Base-by-base conservation (phyloP, 2,329 filamentous ascomycete genomes). In the Colletotrichum incanum region DNA sequence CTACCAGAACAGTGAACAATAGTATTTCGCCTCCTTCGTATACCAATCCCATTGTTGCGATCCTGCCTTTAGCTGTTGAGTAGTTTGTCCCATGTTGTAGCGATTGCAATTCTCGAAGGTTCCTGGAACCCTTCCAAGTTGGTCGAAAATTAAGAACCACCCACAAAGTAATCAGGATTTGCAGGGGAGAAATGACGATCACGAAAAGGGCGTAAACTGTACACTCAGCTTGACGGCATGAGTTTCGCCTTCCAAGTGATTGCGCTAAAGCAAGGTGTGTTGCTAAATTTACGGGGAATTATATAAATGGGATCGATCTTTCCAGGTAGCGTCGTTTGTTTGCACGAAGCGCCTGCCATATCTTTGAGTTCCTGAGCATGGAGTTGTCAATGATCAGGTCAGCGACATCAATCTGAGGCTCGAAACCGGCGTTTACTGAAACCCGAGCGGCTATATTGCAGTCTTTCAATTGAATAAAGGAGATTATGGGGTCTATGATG, bases 241-340 rank as follows among this genome's bases (percentile, higher is more conserved):
- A 37, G 34, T 11, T 11, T 37, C 1, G 34, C 34, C 2, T 8
- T 37, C 5, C 6, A 37, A 1, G 1, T 37, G 11, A 8, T 37
- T 8, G 6, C 6, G 34, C 34, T 37, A 37, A 3, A 1, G 20
- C 9, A 28, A 50, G 7, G 4, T 26, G 6, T 14, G 1, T 26
- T 28, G 12, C 14, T 7, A 12, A 3, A 23, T 18, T 6, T 31
- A 26, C 23, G 3, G 7, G 20, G 1, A 23, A 39, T 6, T 11
- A 14, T 20, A 8, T 1, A 5, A 23, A 16, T 8, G 1, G 2
- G 7, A n/a, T 20, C 11, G 8, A 7, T 0, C 5, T 37, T 5
- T n/a, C 31, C 34, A n/a, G 5, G 18, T 4, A 11, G 0, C 3
- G 18, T 11, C 12, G 2, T 23, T 34, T 54, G 50, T 31, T 31